These are phyloP conservation scores for Carex scoparia DNA, from an alignment of 176 grass and related monocot species.

Conservation along the genomic window DNA sequence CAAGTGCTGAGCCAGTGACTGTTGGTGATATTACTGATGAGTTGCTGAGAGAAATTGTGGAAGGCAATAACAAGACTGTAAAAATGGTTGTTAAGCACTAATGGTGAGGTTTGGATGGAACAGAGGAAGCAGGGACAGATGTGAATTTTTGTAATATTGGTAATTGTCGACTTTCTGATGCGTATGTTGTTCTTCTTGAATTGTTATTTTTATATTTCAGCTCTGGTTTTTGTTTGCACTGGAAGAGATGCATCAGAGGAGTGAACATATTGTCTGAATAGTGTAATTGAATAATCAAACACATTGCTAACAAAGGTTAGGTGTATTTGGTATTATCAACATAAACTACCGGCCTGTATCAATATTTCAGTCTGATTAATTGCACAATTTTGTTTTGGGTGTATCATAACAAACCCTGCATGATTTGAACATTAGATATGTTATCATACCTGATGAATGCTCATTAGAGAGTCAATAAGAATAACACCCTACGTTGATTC, in stretches of 20 bases:
- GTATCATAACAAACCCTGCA: not conserved
- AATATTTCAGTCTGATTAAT: no score
- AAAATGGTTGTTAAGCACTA: slow-evolving; percentile 57
- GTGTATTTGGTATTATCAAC: not conserved
- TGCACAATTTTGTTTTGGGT: not conserved
- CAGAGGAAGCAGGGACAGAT: not conserved
- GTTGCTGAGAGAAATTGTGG: slow-evolving; percentile 64
- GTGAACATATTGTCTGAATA: not conserved
- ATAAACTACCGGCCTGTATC: no score
- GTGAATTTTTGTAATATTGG: not conserved
- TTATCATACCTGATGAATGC: not conserved
- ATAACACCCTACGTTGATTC: not conserved
- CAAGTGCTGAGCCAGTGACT: slow-evolving; percentile 19
- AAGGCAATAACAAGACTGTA: slow-evolving; percentile 50
- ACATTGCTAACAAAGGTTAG: not conserved
- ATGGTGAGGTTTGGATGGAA: slow-evolving; percentile 5
- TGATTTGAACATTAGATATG: not conserved
- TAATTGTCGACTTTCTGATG: not conserved
- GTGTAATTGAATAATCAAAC: not conserved
- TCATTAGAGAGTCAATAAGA: no score
- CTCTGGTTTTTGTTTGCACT: not conserved
- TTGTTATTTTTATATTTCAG: not conserved
- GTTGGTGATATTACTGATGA: slow-evolving; percentile 35
- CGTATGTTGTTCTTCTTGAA: not conserved
- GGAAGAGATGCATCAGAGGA: not conserved